These are phyloP conservation scores for Ogataea saltuana DNA, from an alignment of 805 yeast genomes.

Conservation along the genomic window DNA sequence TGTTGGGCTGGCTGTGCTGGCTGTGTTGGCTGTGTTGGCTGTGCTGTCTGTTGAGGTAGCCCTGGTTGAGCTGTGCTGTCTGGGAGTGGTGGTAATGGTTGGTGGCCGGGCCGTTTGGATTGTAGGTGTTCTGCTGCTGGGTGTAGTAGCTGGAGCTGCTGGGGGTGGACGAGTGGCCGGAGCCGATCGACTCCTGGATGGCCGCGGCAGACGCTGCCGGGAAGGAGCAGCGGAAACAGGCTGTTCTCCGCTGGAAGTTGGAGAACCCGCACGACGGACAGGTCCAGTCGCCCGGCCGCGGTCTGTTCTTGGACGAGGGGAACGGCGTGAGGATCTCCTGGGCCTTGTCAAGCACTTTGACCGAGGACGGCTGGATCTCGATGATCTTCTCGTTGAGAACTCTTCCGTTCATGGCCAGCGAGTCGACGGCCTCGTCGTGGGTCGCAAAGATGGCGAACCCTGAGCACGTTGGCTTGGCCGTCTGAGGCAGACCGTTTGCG, in stretches of 20 bases:
- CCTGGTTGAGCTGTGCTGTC: conserved; percentile 19
- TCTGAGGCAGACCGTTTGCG: conserved; percentile 10
- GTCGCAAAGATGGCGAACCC: conserved; percentile 86
- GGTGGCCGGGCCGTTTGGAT: conserved; percentile 12
- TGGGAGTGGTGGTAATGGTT: conserved; percentile 15
- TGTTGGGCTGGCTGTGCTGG: conserved; percentile 9
- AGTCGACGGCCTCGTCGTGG: conserved; percentile 84
- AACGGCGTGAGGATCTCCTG: conserved; percentile 80
- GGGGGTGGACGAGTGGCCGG: conserved; percentile 9
- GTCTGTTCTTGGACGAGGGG: conserved; percentile 81
- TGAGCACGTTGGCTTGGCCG: conserved; percentile 52
- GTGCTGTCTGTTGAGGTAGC: conserved; percentile 2
- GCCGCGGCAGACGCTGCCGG: conserved; percentile 77
- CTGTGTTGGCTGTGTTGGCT: conserved; percentile 8
- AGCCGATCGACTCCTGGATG: conserved; percentile 59
- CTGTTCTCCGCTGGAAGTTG: conserved; percentile 90
- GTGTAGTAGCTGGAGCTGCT: too few relatives aligned
- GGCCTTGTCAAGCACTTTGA: conserved; percentile 75
- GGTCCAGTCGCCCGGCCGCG: conserved; percentile 98
- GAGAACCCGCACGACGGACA: conserved; percentile 96
- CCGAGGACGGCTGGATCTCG: conserved; percentile 86
- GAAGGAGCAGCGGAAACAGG: conserved; percentile 89
- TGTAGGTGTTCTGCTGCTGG: conserved; percentile 17
- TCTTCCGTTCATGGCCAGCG: conserved; percentile 78
- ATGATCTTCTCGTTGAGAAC: conserved; percentile 67